Evolutionary conservation across 2,329 filamentous ascomycete species (phyloP).

Genomic region (Fusarium pilosicola): DNA sequence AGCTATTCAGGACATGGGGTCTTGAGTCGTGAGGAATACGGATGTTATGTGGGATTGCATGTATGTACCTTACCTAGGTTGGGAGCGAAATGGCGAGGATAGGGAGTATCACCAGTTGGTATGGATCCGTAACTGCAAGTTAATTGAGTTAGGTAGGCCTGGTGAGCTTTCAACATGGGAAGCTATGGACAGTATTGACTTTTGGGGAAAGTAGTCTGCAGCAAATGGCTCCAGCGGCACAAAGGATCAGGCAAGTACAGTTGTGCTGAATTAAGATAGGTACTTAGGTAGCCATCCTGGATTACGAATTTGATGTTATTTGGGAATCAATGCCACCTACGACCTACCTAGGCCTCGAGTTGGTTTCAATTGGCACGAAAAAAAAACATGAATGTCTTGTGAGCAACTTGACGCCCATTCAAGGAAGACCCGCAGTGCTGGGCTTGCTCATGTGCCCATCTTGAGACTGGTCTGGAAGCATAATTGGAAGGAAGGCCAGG

Average conservation of each 20-base stretch:
- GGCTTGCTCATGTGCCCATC: constrained; percentile 61
- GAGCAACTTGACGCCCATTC: constrained; percentile 33
- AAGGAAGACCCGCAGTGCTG: constrained; percentile 51
- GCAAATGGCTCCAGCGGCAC: background rate
- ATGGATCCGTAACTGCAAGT: background rate
- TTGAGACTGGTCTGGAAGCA: constrained; percentile 49
- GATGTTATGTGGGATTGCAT: constrained; percentile 18
- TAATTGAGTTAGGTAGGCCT: background rate
- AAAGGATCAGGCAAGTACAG: background rate
- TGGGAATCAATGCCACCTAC: background rate
- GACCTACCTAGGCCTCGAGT: background rate
- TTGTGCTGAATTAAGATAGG: background rate
- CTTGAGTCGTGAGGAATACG: constrained; percentile 25
- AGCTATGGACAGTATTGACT: background rate
- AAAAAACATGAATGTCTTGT: constrained; percentile 32
- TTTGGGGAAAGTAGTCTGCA: background rate
- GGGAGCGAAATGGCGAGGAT: background rate
- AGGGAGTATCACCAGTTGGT: constrained; percentile 1
- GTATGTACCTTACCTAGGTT: constrained; percentile 16
- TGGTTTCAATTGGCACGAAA: constrained; percentile 17
- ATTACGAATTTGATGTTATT: background rate
- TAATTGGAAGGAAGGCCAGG: constrained; percentile 19
- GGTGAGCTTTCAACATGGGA: background rate
- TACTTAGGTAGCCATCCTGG: background rate
- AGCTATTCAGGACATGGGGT: constrained; percentile 17